These are phyloP conservation scores for Skeletonema potamos DNA, from an alignment of 108 stramenopile species.

Conservation along the genomic window DNA sequence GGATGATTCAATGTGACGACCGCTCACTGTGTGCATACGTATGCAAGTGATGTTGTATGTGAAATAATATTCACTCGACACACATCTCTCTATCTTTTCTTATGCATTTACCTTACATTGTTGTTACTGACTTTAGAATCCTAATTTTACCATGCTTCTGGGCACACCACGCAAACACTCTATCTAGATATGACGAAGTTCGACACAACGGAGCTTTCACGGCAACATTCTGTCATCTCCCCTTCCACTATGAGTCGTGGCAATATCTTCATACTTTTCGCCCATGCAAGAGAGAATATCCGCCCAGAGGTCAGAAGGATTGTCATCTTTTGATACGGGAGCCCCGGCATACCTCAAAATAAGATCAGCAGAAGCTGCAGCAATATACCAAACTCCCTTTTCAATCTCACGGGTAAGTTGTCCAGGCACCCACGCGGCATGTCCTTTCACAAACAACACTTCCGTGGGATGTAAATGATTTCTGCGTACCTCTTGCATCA, in stretches of 20 bases:
- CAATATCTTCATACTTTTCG: slow-evolving; percentile 69
- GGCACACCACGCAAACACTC: background rate
- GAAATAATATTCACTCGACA: too few species aligned
- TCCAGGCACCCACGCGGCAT: slow-evolving; percentile 86
- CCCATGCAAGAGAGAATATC: slow-evolving; percentile 86
- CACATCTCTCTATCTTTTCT: too few species aligned
- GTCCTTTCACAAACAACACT: slow-evolving; percentile 86
- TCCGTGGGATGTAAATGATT: slow-evolving; percentile 60
- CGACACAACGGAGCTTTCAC: slow-evolving; percentile 3
- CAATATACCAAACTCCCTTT: slow-evolving; percentile 87
- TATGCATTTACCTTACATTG: background rate
- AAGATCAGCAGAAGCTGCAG: slow-evolving; percentile 70
- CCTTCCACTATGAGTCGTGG: slow-evolving; percentile 54
- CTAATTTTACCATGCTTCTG: background rate
- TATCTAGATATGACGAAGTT: background rate
- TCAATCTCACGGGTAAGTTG: slow-evolving; percentile 81
- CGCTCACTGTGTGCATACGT: too few species aligned
- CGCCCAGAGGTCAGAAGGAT: slow-evolving; percentile 74
- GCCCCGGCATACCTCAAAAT: slow-evolving; percentile 86
- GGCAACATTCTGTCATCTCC: slow-evolving; percentile 79
- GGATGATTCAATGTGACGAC: too few species aligned
- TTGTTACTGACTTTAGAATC: background rate
- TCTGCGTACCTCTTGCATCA: slow-evolving; percentile 77
- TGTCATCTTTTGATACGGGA: slow-evolving; percentile 66
- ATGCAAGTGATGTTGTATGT: too few species aligned